Base-by-base conservation (phyloP, 352 stramenopile species). In the Peronospora tabacina region DNA sequence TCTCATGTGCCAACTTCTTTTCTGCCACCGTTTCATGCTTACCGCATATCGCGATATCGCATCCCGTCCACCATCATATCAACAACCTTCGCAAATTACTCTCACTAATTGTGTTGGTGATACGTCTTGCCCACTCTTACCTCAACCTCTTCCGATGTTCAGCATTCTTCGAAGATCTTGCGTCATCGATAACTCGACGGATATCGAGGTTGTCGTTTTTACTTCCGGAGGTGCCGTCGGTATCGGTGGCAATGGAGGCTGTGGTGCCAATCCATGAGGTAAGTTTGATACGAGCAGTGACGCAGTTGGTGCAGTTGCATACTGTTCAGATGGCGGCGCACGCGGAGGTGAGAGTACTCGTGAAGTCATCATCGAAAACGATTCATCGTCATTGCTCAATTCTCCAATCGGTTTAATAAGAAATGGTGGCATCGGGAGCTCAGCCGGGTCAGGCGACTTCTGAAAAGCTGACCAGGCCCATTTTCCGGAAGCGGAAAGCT, bases 381-480 rank as follows among this genome's bases (percentile, higher is more conserved):
- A 41, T 15, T 15, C 33, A 34, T 38, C 47, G 16, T 44, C 44
- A 24, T 54, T 57, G 37, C 44, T 53, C 28, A 60, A 16, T 6
- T 13, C 29, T 40, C 15, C 45, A 29, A 30, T 11, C 12, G 32
- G 22, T 24, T 66, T 63, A 1, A 60, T 56, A 15, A 85, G 59
- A 40, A 91, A 91, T 38, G 77, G 75, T n/a, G 80, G 80, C 49
- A 91, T 60, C 32, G 80, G 80, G 7, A 91, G 57, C 36, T 82
- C 66, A 53, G 73, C 69, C 7, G 80, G 80, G 17, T 91, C 80
- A 7, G 80, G 80, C 3, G 80, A 89, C 16, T 76, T 87, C 58
- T 91, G 80, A 49, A 91, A 91, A 22, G 77, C 77, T 40, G 77
- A 89, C 80, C 80, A 91, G 8, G 80, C 80, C 77, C 77, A 91